Percentiles rank a stretch among this genome's conserved stretches.
These are phyloP conservation scores for Phytophthora crassamura DNA, from an alignment of 352 stramenopile species.

Conservation along the genomic window DNA sequence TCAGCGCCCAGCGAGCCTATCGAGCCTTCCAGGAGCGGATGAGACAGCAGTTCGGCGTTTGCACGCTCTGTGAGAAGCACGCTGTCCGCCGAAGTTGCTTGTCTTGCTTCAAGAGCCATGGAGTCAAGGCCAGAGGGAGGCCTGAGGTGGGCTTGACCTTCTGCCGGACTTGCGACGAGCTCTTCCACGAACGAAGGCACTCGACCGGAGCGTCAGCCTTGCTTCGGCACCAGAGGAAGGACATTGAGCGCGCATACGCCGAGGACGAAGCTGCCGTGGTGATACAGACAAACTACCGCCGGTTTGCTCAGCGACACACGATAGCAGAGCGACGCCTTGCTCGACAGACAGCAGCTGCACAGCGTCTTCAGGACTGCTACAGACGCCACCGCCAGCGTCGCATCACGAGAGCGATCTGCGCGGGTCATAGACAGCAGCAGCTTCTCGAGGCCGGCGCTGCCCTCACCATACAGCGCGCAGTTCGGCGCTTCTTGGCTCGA, in stretches of 20 bases:
- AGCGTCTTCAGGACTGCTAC: constrained; percentile 50
- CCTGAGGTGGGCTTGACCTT: constrained; percentile 26
- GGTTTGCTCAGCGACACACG: constrained; percentile 50
- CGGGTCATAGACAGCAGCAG: constrained; percentile 32
- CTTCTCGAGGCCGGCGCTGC: constrained; percentile 27
- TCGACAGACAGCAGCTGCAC: constrained; percentile 32
- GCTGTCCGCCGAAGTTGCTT: constrained; percentile 52
- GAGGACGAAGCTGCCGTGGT: constrained; percentile 41
- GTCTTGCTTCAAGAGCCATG: constrained; percentile 33
- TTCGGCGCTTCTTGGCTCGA: constrained; percentile 41
- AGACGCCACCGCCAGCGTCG: constrained; percentile 40
- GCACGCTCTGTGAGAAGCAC: constrained; percentile 47
- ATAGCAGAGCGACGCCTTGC: constrained; percentile 28
- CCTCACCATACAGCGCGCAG: constrained; percentile 38
- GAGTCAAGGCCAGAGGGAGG: background rate
- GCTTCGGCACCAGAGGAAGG: constrained; percentile 22
- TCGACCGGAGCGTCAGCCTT: constrained; percentile 12
- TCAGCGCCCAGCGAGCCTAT: constrained; percentile 47
- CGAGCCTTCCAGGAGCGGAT: constrained; percentile 41
- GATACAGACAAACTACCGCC: constrained; percentile 54
- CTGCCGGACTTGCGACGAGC: constrained; percentile 54
- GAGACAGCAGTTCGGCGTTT: constrained; percentile 36
- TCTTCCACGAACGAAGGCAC: constrained; percentile 39
- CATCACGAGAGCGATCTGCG: constrained; percentile 42
- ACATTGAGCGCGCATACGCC: constrained; percentile 33